Base-by-base conservation (phyloP, 2,329 filamentous ascomycete genomes). In the Arthroderma sp. region DNA sequence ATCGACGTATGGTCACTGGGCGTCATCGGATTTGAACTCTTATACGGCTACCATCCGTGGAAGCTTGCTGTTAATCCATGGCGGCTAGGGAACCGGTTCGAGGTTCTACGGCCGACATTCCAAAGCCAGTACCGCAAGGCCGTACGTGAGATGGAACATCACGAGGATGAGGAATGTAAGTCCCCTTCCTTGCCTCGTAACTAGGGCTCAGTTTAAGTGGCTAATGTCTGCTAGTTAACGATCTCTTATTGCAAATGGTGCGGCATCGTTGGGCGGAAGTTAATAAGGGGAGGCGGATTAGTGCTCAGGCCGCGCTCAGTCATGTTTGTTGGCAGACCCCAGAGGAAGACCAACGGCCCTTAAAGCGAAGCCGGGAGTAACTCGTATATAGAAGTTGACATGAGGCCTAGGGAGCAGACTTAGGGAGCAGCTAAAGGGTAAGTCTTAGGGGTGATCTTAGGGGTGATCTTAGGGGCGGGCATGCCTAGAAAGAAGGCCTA, bases 1-100 rank as follows among this genome's bases (percentile, higher is more conserved):
- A 38, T 51, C 15, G 55, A 56, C 39, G n/a, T 56, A 1, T 56
- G 55, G 55, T 2, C 55, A 2, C 4, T 56, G 41, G 55, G 55
- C 1, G 39, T 56, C 4, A 28, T 51, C 2, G 55, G 55, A 6
- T 51, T 35, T 39, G 6, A 56, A 17, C 2, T 56, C 13, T 6
- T 35, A 6, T 17, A 51, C 23, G 39, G 55, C 13, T 11, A 51
- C n/a, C 55, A 56, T 21, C 55, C 55, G 9, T 56, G 23, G 25
- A 35, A 9, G 25, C 13, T 56, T n/a, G 55, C 55, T 6, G 7
- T 13, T 23, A 56, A 56, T 39, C 55, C 55, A 37, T 56, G 55
- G 55, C 55, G 55, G 6, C 9, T 1, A 2, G 52, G 23, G 13
- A 31, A 28, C 19, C 39, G 9, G 39, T 43, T 43, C 9, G 39